These are phyloP conservation scores for Solanum habrochaites DNA, from an alignment of 257 asterid species.

Conservation along the genomic window DNA sequence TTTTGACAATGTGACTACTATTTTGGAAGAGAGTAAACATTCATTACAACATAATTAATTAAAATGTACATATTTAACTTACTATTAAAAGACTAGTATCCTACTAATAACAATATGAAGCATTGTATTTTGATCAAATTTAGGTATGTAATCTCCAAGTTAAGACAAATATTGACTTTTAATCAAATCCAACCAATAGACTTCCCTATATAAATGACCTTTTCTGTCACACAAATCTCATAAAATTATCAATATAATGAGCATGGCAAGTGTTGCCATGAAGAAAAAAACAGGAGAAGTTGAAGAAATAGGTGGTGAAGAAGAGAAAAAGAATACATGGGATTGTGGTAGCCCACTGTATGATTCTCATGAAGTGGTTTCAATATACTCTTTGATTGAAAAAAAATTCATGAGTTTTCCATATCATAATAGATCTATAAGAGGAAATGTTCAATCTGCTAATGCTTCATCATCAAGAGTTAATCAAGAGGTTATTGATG, in stretches of 20 bases:
- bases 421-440: slow-evolving; percentile 14
- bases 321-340: slow-evolving; percentile 19
- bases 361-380: slow-evolving; percentile 52
- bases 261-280: neutral
- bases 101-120: neutral
- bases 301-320: neutral
- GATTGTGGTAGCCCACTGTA: slow-evolving; percentile 78
- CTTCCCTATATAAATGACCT: neutral
- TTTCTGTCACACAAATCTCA: neutral
- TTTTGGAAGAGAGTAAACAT: neutral
- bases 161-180: neutral
- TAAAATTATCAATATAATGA: neutral
- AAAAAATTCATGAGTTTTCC: slow-evolving; percentile 38
- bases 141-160: neutral
- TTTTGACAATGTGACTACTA: neutral
- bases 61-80: neutral
- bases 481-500: neutral
- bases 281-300: neutral
- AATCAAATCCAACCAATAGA: neutral
- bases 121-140: neutral
- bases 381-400: slow-evolving; percentile 45
- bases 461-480: neutral
- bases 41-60: neutral
- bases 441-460: neutral
- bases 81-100: neutral